These are phyloP conservation scores for Aureobasidium subglaciale DNA, from an alignment of 2,329 filamentous ascomycete genomes.

Conservation along the genomic window DNA sequence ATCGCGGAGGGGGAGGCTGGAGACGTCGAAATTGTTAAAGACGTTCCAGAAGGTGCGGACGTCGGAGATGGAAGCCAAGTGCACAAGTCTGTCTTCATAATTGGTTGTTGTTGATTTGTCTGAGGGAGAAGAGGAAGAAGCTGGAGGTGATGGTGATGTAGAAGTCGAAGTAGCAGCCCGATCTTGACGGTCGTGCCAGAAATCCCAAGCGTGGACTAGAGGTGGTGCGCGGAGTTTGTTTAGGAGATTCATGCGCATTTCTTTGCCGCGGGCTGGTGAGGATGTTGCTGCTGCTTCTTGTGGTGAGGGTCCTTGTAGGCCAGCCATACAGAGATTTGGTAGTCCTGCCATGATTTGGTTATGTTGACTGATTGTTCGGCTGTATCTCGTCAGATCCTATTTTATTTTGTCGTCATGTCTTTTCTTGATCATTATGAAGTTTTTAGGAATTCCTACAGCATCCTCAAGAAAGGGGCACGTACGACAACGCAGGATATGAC, in stretches of 20 bases:
- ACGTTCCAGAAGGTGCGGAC: slow-evolving; percentile 45
- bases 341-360: slow-evolving; percentile 19
- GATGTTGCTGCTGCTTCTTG: slow-evolving; percentile 53
- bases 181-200: slow-evolving; percentile 44
- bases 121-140: slow-evolving; percentile 13
- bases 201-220: slow-evolving; percentile 46
- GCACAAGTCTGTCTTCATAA: slow-evolving; percentile 42
- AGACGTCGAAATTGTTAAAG: slow-evolving; percentile 67
- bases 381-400: too few relatives aligned
- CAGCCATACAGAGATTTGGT: slow-evolving; percentile 27
- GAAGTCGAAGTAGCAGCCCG: slow-evolving; percentile 18
- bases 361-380: too few relatives aligned
- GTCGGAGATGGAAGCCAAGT: slow-evolving; percentile 39
- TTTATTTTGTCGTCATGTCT: too few relatives aligned
- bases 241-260: slow-evolving; percentile 52
- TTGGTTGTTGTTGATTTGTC: slow-evolving; percentile 9
- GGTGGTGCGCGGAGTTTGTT: slow-evolving; percentile 38
- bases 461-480: too few relatives aligned
- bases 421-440: too few relatives aligned
- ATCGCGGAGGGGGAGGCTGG: slow-evolving; percentile 61
- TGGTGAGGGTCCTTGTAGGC: slow-evolving; percentile 56
- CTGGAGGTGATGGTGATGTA: not conserved
- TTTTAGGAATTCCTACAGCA: too few relatives aligned
- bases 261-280: slow-evolving; percentile 69
- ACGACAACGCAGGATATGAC: too few relatives aligned